These are phyloP conservation scores for Arctium minus DNA, from an alignment of 129 eudicot species.

Conservation along the genomic window DNA sequence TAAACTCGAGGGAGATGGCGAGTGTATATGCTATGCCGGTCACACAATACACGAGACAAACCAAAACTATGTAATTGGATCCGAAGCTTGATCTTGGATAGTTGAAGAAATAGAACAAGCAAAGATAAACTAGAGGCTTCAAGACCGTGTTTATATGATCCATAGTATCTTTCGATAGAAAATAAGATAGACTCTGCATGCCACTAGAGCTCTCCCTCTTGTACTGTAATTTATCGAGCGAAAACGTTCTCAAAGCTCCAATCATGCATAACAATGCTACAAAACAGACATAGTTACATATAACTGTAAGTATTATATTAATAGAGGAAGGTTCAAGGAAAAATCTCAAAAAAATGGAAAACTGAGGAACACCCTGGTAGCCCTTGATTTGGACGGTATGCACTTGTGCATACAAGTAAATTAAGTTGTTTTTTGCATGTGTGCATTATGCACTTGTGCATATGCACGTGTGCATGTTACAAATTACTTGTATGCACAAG, in stretches of 20 bases:
- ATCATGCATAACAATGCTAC: constrained; percentile 88
- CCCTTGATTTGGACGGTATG: too few relatives aligned
- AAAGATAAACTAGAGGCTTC: constrained; percentile 82
- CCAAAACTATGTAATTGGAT: constrained; percentile 52
- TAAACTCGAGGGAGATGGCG: constrained; percentile 61
- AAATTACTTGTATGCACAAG: too few relatives aligned
- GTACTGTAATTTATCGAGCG: constrained; percentile 71
- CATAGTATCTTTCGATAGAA: constrained; percentile 77
- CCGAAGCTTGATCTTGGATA: constrained; percentile 74
- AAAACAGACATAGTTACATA: constrained; percentile 19
- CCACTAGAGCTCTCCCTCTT: constrained; percentile 73
- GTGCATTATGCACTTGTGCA: too few relatives aligned
- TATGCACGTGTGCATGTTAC: too few relatives aligned
- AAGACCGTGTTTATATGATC: constrained; percentile 60
- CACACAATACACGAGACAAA: constrained; percentile 84
- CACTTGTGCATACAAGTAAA: too few relatives aligned
- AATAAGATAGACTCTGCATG: constrained; percentile 74
- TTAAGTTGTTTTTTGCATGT: too few relatives aligned
- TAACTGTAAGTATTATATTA: background rate
- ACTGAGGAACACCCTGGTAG: too few relatives aligned
- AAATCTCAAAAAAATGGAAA: too few relatives aligned
- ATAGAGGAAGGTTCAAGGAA: too few relatives aligned
- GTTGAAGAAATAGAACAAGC: constrained; percentile 78
- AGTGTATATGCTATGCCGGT: constrained; percentile 78
- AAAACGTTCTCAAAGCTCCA: constrained; percentile 80